Conservation (phyloP, 495 filamentous ascomycete species). For the Talaromyces ruber region DNA sequence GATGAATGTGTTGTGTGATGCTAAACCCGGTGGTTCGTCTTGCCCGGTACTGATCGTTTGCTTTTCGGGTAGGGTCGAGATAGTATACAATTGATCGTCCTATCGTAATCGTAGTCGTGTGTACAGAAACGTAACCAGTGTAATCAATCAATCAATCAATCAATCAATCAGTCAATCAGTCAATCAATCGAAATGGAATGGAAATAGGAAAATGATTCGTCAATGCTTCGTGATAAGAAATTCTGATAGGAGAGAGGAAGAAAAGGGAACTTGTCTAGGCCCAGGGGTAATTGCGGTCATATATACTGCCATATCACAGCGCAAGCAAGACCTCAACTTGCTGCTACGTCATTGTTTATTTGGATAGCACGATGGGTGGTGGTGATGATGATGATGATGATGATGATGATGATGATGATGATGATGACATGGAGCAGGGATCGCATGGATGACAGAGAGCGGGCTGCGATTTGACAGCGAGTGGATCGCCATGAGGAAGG, state of each 20-base stretch:
- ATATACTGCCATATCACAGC: no score
- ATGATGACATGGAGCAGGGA: not conserved
- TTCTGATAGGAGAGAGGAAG: not conserved
- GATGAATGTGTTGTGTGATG: not conserved
- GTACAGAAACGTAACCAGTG: not conserved
- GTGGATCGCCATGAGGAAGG: no score
- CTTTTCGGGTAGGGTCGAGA: not conserved
- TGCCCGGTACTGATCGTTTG: not conserved
- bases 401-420: not conserved
- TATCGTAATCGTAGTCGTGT: not conserved
- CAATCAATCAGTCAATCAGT: no score
- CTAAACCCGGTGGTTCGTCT: not conserved
- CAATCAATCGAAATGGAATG: not conserved
- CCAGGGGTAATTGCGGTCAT: no score
- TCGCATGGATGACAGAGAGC: not conserved
- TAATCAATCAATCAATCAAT: no score
- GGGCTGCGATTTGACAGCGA: no score
- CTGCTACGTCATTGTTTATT: no score
- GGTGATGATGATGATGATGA: not conserved
- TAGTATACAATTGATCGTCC: not conserved
- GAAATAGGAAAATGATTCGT: constrained; percentile 4
- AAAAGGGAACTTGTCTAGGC: not conserved
- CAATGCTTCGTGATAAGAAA: constrained; percentile 1
- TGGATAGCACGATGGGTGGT: not conserved
- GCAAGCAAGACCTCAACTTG: no score